Evolutionary conservation across 179 eudicot genomes (phyloP), one percentile per base, ranked within the genome.

Genomic region (Beta macrorhiza): DNA sequence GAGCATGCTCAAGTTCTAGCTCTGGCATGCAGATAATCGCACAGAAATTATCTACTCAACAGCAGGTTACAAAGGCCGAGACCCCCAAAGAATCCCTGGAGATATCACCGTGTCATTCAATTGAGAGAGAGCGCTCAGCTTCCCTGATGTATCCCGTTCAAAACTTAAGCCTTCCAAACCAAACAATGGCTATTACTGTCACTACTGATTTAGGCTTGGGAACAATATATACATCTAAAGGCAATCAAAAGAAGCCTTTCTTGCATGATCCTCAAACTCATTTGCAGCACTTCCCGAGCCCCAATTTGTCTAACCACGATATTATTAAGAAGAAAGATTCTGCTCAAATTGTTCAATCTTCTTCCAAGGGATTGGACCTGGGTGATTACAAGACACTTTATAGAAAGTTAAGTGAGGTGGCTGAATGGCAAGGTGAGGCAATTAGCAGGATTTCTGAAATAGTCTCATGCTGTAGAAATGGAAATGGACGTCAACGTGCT

Each of bases 131-230:
- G 61, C 82, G 78, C 77, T 69, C 82, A 9, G 45, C 72, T 25
- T 76, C 86, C 72, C 22, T 78, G 11, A 59, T 78, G 51, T 67
- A 67, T 70, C 84, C 85, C 75, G 15, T 73, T 61, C 67, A 85
- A 57, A 83, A 79, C 70, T 71, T 77, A 75, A 79, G 56, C 78
- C 53, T 76, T 70, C 82, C 68, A 67, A 87, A 75, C 47, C 84
- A 64, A 14, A 83, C 74, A 71, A 77, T 86, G 16, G 52, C 87
- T 49, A 78, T 78, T 83, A 84, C 92, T 72, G 97, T 95, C 63
- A 88, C 92, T 80, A 96, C 99, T 76, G 96, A 96, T 82, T 86
- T 96, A 85, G 92, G 91, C 51, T 85, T 94, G 80, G 98, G 98
- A 85, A 85, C 89, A 49, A 75, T 88, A 19, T 89, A 83, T 78